Evolutionary conservation across 257 asterid species (phyloP).

Genomic region (Cynanchum wilfordii): DNA sequence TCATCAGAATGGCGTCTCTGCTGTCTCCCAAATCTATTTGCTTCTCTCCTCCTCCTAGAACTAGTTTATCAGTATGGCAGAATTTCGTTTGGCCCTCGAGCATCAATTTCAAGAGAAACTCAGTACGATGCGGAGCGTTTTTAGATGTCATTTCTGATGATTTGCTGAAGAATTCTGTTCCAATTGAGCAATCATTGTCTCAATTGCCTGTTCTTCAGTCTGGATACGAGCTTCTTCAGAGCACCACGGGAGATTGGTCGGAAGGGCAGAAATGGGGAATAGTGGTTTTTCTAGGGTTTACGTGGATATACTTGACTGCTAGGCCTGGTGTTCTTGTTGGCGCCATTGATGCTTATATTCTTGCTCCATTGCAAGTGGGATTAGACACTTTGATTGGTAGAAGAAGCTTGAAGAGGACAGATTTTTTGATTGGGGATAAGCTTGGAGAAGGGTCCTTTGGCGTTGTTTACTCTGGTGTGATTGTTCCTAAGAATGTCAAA

Average conservation of each 20-base stretch:
- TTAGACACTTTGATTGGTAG: slow-evolving; percentile 66
- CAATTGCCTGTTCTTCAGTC: slow-evolving; percentile 40
- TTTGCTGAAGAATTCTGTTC: slow-evolving; percentile 24
- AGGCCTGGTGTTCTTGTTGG: slow-evolving; percentile 90
- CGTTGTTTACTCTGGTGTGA: slow-evolving; percentile 74
- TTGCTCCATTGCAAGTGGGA: slow-evolving; percentile 78
- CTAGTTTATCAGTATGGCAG: slow-evolving; percentile 2
- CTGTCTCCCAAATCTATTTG: slow-evolving; percentile 41
- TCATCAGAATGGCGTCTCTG: slow-evolving; percentile 53
- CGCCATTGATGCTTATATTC: slow-evolving; percentile 74
- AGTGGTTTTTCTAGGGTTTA: slow-evolving; percentile 45
- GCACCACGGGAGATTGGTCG: slow-evolving; percentile 39
- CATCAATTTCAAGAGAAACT: slow-evolving; percentile 20
- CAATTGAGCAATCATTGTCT: slow-evolving; percentile 38
- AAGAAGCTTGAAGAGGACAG: slow-evolving; percentile 61
- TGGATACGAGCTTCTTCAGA: slow-evolving; percentile 34
- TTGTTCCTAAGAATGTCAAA: slow-evolving; percentile 65
- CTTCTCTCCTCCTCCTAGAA: slow-evolving; percentile 25
- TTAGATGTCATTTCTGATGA: slow-evolving; percentile 39
- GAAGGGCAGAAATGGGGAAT: slow-evolving; percentile 53
- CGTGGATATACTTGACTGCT: slow-evolving; percentile 85
- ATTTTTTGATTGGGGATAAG: slow-evolving; percentile 71
- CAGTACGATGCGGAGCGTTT: slow-evolving; percentile 46
- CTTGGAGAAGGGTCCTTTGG: slow-evolving; percentile 96
- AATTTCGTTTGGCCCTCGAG: slow-evolving; percentile 22